Base-by-base conservation (phyloP, 192 early-diverging fungal genomes). In the Gaertneriomyces semiglobifer region DNA sequence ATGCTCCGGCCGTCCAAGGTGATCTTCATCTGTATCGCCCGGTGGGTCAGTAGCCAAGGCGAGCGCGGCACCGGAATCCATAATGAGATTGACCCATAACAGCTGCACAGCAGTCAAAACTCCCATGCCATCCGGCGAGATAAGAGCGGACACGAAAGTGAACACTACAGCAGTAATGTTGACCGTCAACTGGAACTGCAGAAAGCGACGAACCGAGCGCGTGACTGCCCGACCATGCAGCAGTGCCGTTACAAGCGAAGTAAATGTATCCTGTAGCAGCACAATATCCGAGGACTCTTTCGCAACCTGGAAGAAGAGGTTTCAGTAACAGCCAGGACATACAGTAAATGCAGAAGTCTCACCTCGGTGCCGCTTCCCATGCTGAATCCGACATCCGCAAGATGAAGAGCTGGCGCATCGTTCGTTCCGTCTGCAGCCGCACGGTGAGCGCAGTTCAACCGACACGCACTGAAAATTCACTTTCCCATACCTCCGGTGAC, bases 121-220 rank as follows among this genome's bases (percentile, higher is more conserved):
- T 0, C 93, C 69, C 20, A 63, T 62, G 6, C 55, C 51, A 11
- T 73, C 57, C 6, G 77, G 56, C 11, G 71, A 71, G 60, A 70
- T 52, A 44, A 83, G 56, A 1, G 77, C 53, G 0, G 77, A 73
- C 3, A 80, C 55, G 46, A 83, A 45, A 0, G 79, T 70, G 41
- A 83, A 43, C 2, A 74, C 50, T 33, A 78, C 79, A 11, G 81
- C 78, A 10, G 69, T 63, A 18, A 97, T 74, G 69, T 99, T 99
- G 69, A 99, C 96, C 0, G 96, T 96, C 41, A 99, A 69, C 75
- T 98, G 96, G 81, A 98, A 98, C 82, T 98, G 93, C 72, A 98
- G 73, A 66, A 98, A 98, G 80, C 96, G 98, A 53, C 93, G 92
- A 54, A 99, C 93, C 0, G 93, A 77, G 73, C 98, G 95, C 70